Evolutionary conservation across 148 eudicot species (phyloP), one percentile per base, ranked within the genome.

Genomic region (Salicornia ramosissima): DNA sequence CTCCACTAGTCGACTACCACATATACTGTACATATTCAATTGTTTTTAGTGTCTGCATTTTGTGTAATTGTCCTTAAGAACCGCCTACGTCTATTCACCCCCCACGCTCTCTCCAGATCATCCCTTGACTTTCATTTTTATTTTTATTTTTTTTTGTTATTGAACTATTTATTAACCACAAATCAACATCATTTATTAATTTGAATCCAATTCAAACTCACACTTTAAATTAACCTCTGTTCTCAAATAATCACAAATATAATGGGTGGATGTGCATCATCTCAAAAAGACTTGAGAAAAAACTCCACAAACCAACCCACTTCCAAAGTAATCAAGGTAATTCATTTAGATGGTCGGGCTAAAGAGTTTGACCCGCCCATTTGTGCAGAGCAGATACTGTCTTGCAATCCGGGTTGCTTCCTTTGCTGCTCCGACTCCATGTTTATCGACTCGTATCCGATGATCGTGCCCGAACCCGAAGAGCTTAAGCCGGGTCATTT

Each of bases 221-320:
- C 4, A 3, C 40, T 36, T 36, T 8, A 36, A 36, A 4, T 36
- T 3, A 36, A 36, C 40, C 4, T 36, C 40, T 8, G 8, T 36
- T 8, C 40, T 4, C 1, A 45, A 45, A 5, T 45, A 45, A 3
- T 49, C 7, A 9, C 7, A 1, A 46, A 42, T 8, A 10, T 21
- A 53, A 78, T 78, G 81, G 81, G 81, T 9, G 58, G 34, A 3
- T 78, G 81, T 59, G 66, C 74, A 18, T 78, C 81, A 47, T 51
- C 77, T 18, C 74, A 55, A 55, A 33, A 46, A 15, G 46, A 26
- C 28, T 9, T 9, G 2, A 7, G 45, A 2, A 15, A 9, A 34
- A 63, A 21, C 53, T 33, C 68, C 15, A 55, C 30, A 66, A 66
- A 6, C 33, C 21, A n/a, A 26, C 46, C 63, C 4, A 9, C 16